phyloP scores from a whole-genome alignment of 2,329 filamentous ascomycete species.

The Byssothecium circinans region DNA sequence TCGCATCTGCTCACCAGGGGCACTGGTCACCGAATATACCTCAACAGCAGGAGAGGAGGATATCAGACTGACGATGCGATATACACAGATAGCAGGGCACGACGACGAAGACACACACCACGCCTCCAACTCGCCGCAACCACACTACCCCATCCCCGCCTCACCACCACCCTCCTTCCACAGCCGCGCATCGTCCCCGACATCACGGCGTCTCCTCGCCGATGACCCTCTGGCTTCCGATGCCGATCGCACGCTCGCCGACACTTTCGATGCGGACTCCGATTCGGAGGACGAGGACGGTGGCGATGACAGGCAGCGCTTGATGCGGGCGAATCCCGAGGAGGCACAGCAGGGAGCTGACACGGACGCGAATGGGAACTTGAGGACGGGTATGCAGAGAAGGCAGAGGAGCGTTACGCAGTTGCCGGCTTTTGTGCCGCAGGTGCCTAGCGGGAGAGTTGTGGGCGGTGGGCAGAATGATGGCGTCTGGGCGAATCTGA shows the following conservation, averaged over 20 bases:
- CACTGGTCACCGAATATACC: conserved; percentile 2
- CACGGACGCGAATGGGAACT: conserved; percentile 24
- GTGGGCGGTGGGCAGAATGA: conserved; percentile 77
- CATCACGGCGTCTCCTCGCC: conserved; percentile 56
- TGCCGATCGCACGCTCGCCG: conserved; percentile 80
- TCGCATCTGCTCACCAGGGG: conserved; percentile 10
- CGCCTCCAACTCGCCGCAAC: conserved; percentile 28
- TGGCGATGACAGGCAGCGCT: conserved; percentile 78
- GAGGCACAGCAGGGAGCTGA: conserved; percentile 11
- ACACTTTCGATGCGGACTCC: conserved; percentile 82
- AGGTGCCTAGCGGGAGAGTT: conserved; percentile 52
- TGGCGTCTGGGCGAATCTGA: conserved; percentile 94
- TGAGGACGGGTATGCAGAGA: conserved; percentile 46
- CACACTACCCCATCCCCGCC: conserved; percentile 46
- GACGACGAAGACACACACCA: conserved; percentile 45
- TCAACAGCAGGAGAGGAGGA: too few relatives aligned
- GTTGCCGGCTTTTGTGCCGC: conserved; percentile 54
- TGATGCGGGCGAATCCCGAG: conserved; percentile 69
- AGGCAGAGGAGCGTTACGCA: conserved; percentile 56
- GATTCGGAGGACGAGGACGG: conserved; percentile 70
- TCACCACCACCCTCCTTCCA: conserved; percentile 77
- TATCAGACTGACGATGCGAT: conserved; percentile 21
- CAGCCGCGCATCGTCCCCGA: conserved; percentile 74
- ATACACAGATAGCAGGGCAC: conserved; percentile 46
- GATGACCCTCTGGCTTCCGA: conserved; percentile 55